These are phyloP conservation scores for Furcasterigmium furcatum DNA, from an alignment of 2,329 filamentous ascomycete genomes.

Conservation along the genomic window DNA sequence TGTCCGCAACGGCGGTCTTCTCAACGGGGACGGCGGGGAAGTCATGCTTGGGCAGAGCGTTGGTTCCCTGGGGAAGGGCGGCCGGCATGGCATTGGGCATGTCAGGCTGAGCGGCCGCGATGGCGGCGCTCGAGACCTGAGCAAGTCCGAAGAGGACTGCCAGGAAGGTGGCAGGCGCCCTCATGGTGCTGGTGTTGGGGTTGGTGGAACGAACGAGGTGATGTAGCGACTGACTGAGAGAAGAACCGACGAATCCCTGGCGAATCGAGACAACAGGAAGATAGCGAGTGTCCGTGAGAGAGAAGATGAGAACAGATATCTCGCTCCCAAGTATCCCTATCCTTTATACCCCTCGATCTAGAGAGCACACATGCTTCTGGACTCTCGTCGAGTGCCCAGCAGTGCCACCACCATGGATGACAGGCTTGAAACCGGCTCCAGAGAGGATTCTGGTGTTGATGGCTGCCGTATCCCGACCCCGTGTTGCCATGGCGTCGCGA, in stretches of 20 bases:
- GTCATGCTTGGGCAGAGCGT: neutral
- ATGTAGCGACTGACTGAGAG: constrained; percentile 8
- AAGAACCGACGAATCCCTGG: constrained; percentile 7
- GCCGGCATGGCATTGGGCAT: no score
- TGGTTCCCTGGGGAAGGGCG: neutral
- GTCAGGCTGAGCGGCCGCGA: neutral
- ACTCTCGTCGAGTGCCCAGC: no score
- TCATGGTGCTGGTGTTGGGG: constrained; percentile 6
- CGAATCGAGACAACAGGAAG: constrained; percentile 2
- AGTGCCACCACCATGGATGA: neutral
- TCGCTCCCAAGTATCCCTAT: neutral
- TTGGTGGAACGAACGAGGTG: neutral
- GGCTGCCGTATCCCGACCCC: no score
- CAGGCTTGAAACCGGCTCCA: neutral
- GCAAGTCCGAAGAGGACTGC: constrained; percentile 9
- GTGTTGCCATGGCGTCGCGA: no score
- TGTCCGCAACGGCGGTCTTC: neutral
- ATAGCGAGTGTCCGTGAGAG: constrained; percentile 8
- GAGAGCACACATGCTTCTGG: no score
- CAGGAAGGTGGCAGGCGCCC: constrained; percentile 4
- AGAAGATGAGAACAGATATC: constrained; percentile 2
- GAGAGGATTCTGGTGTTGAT: neutral
- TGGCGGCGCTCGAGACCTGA: constrained; percentile 2
- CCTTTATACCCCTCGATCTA: constrained; percentile 2
- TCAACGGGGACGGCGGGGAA: constrained; percentile 3